Percentiles rank a stretch among this genome's conserved stretches.
Conservation (phyloP, 2,329 filamentous ascomycete species). For the Aspergillus sp. region DNA sequence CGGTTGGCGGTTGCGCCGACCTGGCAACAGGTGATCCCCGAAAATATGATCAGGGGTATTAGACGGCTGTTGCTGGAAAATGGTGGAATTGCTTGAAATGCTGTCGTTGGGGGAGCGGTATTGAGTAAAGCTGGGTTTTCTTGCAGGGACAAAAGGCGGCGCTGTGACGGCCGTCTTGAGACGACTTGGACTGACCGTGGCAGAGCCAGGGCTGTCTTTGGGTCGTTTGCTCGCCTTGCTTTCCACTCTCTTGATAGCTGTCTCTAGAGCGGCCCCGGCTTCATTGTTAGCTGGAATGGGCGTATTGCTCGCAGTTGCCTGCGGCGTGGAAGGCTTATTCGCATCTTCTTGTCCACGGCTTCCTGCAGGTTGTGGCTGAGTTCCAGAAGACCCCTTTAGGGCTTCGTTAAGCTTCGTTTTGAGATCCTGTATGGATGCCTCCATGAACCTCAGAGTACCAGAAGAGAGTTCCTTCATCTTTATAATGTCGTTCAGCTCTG, state of each 20-base stretch:
- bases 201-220: slow-evolving; percentile 1
- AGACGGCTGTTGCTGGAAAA: neutral
- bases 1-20: slow-evolving; percentile 1
- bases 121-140: slow-evolving; percentile 2
- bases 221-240: neutral
- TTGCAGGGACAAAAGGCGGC: slow-evolving; percentile 6
- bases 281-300: neutral
- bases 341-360: neutral
- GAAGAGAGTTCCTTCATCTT: too few relatives aligned
- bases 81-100: slow-evolving; percentile 4
- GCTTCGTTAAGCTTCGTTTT: slow-evolving; percentile 5
- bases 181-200: neutral
- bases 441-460: too few relatives aligned
- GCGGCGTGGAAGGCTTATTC: neutral
- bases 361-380: neutral
- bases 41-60: slow-evolving; percentile 6
- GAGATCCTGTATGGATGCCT: slow-evolving; percentile 10
- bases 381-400: neutral
- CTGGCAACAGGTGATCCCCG: slow-evolving; percentile 17
- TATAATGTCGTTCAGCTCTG: slow-evolving; percentile 13
- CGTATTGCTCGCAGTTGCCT: neutral
- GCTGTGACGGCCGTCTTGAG: slow-evolving; percentile 7
- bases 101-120: slow-evolving; percentile 5
- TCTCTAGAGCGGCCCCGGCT: neutral
- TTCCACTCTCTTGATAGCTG: neutral